phyloP scores from a whole-genome alignment of 2,329 filamentous ascomycete genomes.

The Daldinia eschscholtzii region DNA sequence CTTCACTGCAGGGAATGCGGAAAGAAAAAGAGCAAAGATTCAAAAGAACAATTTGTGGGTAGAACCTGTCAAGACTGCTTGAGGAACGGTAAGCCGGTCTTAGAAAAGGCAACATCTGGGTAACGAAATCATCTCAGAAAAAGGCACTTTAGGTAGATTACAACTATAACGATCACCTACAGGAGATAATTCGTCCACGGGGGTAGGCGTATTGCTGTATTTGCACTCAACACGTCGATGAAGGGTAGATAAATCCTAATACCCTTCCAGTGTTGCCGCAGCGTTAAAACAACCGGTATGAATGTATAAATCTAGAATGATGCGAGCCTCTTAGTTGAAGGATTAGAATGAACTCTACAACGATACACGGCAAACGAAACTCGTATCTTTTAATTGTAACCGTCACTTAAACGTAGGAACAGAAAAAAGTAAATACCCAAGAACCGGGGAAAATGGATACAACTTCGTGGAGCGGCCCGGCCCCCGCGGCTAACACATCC shows the following conservation, averaged over 20 bases:
- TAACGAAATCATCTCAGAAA: neutral
- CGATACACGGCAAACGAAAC: too few relatives aligned
- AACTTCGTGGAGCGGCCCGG: neutral
- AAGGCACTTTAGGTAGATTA: neutral
- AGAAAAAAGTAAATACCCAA: neutral
- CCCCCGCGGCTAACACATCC: neutral
- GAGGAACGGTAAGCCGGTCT: constrained; percentile 40
- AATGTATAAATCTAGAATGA: too few relatives aligned
- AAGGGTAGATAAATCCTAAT: too few relatives aligned
- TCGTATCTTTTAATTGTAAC: too few relatives aligned
- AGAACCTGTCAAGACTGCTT: constrained; percentile 51
- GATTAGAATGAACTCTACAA: too few relatives aligned
- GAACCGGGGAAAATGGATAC: neutral
- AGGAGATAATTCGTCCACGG: neutral
- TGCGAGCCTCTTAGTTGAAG: too few relatives aligned
- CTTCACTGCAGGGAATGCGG: constrained; percentile 56
- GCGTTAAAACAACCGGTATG: too few relatives aligned
- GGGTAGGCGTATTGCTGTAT: neutral
- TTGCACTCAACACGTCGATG: neutral
- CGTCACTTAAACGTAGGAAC: too few relatives aligned
- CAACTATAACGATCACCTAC: neutral
- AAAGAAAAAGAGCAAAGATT: constrained; percentile 41
- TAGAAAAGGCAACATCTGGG: neutral
- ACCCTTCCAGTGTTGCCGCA: too few relatives aligned
- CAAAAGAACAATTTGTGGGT: constrained; percentile 49